Percentiles rank a stretch among this genome's conserved stretches.
Conservation (phyloP, 176 grass and related monocot genomes). For the maize (Zea mays) region Zm-B73-REFERENCE-NAM-5.0 NC_050105.1:6822501-6823000, state of each 20-base stretch:
- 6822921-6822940: conserved; percentile 36
- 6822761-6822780: no score
- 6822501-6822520: background rate
- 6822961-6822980: conserved; percentile 50
- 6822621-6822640: conserved; percentile 12
- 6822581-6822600: conserved; percentile 22
- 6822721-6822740: no score
- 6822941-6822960: conserved; percentile 45
- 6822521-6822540: background rate
- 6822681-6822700: conserved; percentile 42
- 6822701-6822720: background rate
- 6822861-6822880: conserved; percentile 9
- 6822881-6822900: conserved; percentile 34
- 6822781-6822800: no score
- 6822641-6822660: conserved; percentile 26
- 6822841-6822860: background rate
- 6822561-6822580: background rate
- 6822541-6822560: background rate
- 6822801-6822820: no score
- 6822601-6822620: conserved; percentile 2
- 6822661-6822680: conserved; percentile 40
- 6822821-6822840: no score
- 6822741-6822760: no score
- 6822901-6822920: conserved; percentile 42
- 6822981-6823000: background rate